A percentile compares a stretch with the other conserved stretches of the same genome.
These are phyloP conservation scores for Logfia minima DNA, from an alignment of 129 eudicot species.

Conservation along the genomic window DNA sequence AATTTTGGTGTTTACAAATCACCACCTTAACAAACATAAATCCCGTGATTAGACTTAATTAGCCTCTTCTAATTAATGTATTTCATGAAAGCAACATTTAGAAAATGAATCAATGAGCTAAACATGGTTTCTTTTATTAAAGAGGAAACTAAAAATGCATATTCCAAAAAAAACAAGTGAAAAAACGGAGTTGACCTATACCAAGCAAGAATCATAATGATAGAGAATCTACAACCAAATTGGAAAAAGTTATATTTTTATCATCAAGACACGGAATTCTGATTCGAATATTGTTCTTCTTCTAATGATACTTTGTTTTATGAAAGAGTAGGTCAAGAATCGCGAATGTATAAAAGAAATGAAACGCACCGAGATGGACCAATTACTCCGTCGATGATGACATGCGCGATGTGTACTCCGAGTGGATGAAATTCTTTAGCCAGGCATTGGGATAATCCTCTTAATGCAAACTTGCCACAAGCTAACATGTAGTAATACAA, in stretches of 20 bases:
- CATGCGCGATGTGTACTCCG: conserved; percentile 83
- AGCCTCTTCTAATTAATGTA: not conserved
- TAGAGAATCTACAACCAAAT: conserved; percentile 20
- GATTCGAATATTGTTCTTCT: not conserved
- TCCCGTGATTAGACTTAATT: no score
- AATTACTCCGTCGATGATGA: conserved; percentile 67
- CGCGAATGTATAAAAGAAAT: conserved; percentile 6
- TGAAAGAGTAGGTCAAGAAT: not conserved
- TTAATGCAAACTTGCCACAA: conserved; percentile 76
- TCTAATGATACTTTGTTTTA: not conserved
- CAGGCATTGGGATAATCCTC: conserved; percentile 72
- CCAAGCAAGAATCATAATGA: not conserved
- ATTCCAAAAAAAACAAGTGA: conserved; percentile 11
- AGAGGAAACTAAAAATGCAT: not conserved
- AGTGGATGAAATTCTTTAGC: conserved; percentile 72
- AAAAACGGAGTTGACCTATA: conserved; percentile 16
- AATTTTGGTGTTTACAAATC: no score
- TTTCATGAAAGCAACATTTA: not conserved
- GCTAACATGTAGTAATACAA: conserved; percentile 33
- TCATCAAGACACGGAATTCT: not conserved
- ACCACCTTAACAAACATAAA: no score
- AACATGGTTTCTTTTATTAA: not conserved
- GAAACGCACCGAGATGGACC: conserved; percentile 55
- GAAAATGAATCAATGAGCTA: not conserved
- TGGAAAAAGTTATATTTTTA: not conserved